phyloP scores from a whole-genome alignment of 2,329 filamentous ascomycete species.

The Trichoderma polysporum region DNA sequence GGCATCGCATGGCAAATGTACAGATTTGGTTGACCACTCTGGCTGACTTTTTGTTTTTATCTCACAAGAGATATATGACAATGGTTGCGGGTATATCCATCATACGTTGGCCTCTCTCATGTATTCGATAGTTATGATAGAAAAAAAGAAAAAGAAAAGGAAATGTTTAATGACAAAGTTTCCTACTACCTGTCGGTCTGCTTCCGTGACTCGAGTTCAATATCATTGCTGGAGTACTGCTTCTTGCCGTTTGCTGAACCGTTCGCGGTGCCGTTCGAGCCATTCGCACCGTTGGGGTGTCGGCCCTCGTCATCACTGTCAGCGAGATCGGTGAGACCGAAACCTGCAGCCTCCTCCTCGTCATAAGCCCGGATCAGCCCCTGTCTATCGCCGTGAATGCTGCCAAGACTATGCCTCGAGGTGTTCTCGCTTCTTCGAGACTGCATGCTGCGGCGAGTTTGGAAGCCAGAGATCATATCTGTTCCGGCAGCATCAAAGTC shows the following conservation, averaged over 20 bases:
- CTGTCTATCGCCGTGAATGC: slow-evolving; percentile 68
- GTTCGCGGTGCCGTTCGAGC: slow-evolving; percentile 41
- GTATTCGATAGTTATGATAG: not conserved
- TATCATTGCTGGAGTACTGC: slow-evolving; percentile 39
- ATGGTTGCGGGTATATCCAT: slow-evolving; percentile 20
- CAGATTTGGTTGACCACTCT: slow-evolving; percentile 1
- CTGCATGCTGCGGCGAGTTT: slow-evolving; percentile 93
- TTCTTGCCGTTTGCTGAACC: slow-evolving; percentile 46
- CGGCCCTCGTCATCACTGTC: slow-evolving; percentile 66
- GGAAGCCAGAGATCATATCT: slow-evolving; percentile 83
- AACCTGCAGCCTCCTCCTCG: slow-evolving; percentile 70
- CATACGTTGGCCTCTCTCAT: slow-evolving; percentile 8
- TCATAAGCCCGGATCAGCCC: slow-evolving; percentile 89
- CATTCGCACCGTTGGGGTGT: slow-evolving; percentile 14
- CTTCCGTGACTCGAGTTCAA: slow-evolving; percentile 54
- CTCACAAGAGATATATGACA: slow-evolving; percentile 14
- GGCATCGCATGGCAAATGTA: slow-evolving; percentile 8
- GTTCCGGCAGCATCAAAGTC: slow-evolving; percentile 81
- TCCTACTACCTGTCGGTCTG: slow-evolving; percentile 35
- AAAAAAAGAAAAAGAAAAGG: not conserved
- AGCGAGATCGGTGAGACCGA: slow-evolving; percentile 75
- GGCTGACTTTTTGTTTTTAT: slow-evolving; percentile 4
- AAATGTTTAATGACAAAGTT: not conserved
- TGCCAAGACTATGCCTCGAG: slow-evolving; percentile 62
- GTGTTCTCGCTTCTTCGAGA: slow-evolving; percentile 71